Evolutionary conservation across 164 flowering plant species (phyloP).

Genomic region (Chimonanthus praecox): DNA sequence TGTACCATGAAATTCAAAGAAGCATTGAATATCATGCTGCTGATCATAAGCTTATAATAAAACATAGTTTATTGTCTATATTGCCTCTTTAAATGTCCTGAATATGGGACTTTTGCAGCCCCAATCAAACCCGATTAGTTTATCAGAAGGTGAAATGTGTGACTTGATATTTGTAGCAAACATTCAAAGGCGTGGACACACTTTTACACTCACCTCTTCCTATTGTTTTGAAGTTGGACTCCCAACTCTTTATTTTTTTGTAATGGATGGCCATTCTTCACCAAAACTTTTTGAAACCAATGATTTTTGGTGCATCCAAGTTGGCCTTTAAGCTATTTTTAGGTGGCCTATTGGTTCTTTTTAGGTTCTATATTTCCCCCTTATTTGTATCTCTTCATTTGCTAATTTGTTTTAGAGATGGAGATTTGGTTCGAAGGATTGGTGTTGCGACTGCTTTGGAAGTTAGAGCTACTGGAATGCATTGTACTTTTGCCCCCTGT

Average conservation of each 20-base stretch:
- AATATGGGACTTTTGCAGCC: no score
- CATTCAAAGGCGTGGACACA: neutral
- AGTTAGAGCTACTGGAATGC: conserved; percentile 63
- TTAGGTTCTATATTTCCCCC: no score
- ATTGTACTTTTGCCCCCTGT: conserved; percentile 63
- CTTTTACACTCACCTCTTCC: no score
- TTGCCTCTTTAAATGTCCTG: neutral
- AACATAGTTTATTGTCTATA: no score
- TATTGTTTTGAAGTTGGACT: no score
- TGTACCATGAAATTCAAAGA: neutral
- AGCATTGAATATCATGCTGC: neutral
- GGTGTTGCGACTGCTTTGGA: conserved; percentile 75
- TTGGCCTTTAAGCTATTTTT: neutral
- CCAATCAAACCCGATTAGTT: neutral
- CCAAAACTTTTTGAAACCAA: no score
- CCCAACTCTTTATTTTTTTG: neutral
- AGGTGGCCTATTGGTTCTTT: neutral
- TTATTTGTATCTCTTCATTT: neutral
- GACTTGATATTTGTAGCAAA: neutral
- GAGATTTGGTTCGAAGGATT: conserved; percentile 50
- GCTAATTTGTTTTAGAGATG: conserved; percentile 36
- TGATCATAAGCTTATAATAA: neutral
- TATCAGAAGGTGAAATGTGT: neutral
- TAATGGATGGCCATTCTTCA: no score
- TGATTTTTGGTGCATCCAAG: neutral